Percentiles rank a stretch among this genome's conserved stretches.
Conservation (phyloP, 768 basidiomycete genomes). For the Asterophora lycoperdoides region DNA sequence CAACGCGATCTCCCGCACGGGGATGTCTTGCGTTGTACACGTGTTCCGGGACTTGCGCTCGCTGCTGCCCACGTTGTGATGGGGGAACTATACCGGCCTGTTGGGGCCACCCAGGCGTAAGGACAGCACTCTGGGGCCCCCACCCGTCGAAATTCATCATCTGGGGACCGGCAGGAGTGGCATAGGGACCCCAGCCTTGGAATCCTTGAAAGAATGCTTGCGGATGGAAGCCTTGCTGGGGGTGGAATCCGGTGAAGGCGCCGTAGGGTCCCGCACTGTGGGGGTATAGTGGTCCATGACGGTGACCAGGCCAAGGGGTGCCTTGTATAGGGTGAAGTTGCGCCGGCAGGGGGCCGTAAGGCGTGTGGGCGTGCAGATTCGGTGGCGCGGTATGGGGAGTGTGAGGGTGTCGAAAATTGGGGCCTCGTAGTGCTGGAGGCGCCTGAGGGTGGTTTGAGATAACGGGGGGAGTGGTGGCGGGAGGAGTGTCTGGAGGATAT, state of each 20-base stretch:
- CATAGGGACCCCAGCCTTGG: neutral
- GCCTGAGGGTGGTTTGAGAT: neutral
- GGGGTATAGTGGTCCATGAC: neutral
- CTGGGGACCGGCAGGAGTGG: neutral
- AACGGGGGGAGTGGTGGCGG: neutral
- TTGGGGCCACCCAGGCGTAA: constrained; percentile 1
- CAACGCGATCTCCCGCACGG: constrained; percentile 15
- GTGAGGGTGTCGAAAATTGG: neutral
- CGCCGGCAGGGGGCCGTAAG: neutral
- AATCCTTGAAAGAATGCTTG: neutral
- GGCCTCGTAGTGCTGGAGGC: neutral
- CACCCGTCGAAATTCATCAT: constrained; percentile 8
- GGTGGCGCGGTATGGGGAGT: constrained; percentile 1
- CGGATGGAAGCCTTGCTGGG: neutral
- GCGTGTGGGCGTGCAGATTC: neutral
- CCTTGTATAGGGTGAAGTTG: neutral
- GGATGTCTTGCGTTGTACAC: neutral
- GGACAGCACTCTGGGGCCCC: neutral
- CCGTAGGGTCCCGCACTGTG: constrained; percentile 1
- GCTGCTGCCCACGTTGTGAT: neutral
- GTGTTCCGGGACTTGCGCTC: neutral
- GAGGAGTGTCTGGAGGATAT: constrained; percentile 13
- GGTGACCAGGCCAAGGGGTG: neutral
- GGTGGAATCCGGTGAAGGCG: constrained; percentile 1
- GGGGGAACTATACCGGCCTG: constrained; percentile 5